Evolutionary conservation across 495 filamentous ascomycete species (phyloP).

Genomic region (Aspergillus incahuasiensis): DNA sequence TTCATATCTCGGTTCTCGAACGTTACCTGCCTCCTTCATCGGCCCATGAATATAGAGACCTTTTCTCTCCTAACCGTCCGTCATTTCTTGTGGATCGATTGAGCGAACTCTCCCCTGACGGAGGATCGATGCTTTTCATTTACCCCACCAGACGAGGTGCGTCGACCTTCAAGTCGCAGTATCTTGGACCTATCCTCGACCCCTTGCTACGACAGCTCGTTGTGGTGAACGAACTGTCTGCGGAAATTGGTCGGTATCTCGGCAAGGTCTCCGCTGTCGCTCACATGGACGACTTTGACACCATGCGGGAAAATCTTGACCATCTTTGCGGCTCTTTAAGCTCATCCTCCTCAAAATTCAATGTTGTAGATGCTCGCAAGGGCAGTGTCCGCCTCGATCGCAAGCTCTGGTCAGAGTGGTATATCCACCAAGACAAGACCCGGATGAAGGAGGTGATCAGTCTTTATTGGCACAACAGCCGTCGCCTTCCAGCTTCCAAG

Average conservation of each 20-base stretch:
- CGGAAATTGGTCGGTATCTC: conserved; percentile 54
- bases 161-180: conserved; percentile 58
- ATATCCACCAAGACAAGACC: conserved; percentile 64
- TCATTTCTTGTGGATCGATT: conserved; percentile 66
- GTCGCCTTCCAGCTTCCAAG: conserved; percentile 38
- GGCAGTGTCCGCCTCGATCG: conserved; percentile 52
- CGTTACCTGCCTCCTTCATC: conserved; percentile 67
- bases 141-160: conserved; percentile 65
- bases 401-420: conserved; percentile 65
- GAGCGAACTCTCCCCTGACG: conserved; percentile 55
- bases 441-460: conserved; percentile 58
- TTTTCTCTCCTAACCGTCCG: conserved; percentile 52
- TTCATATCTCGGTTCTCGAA: conserved; percentile 64
- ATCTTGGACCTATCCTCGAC: conserved; percentile 63
- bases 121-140: conserved; percentile 61
- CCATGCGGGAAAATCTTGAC: conserved; percentile 47
- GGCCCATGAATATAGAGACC: conserved; percentile 53
- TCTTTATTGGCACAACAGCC: conserved; percentile 52
- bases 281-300: conserved; percentile 55
- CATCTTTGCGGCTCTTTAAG: conserved; percentile 43
- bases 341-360: conserved; percentile 41
- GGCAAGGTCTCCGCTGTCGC: conserved; percentile 56
- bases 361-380: conserved; percentile 48
- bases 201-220: conserved; percentile 62
- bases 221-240: conserved; percentile 57